Evolutionary conservation across 192 early-diverging fungal genomes (phyloP), one percentile per base, ranked within the genome.

Genomic region (Jimgerdemannia lactiflua): DNA sequence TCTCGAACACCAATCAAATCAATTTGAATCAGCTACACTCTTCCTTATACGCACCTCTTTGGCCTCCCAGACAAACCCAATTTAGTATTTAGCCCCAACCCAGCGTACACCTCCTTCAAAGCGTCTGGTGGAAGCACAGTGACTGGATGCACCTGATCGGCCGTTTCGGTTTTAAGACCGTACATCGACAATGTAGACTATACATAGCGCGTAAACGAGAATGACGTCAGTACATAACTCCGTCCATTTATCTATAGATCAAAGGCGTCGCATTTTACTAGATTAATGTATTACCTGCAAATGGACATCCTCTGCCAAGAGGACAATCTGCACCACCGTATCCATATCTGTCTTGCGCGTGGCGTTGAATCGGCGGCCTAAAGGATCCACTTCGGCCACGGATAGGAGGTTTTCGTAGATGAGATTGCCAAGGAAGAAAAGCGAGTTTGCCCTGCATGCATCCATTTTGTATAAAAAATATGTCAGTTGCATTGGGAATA

Each of bases 331-430:
- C 4, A 94, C 91, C 0, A 93, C 87, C 7, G 91, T 92, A 69
- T 86, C 85, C 9, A 85, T 74, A 29, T 83, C 73, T 40, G 86
- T 83, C 2, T 84, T 83, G 42, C 85, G 84, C 73, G 77, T 78
- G 0, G 89, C 83, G 17, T 88, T 79, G 71, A 90, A 86, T 3
- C 95, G 87, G 66, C 93, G 90, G 39, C 92, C 92, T 1, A 96
- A 85, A 9, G 95, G 95, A 77, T 96, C 95, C 39, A 96, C 79
- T 70, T 96, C 95, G 17, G 93, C 92, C 2, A 90, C 84, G 18
- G 89, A 89, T 65, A 96, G 78, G 7, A 94, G 80, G 64, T 92
- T 87, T 44, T 96, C 95, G 70, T 91, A 85, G 64, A 96, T 89
- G 70, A 96, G 77, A 65, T 85, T 88, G 18, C 93, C 94, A 6